Evolutionary conservation across 2,329 filamentous ascomycete species (phyloP).

Genomic region (Thermoascus crustaceus): DNA sequence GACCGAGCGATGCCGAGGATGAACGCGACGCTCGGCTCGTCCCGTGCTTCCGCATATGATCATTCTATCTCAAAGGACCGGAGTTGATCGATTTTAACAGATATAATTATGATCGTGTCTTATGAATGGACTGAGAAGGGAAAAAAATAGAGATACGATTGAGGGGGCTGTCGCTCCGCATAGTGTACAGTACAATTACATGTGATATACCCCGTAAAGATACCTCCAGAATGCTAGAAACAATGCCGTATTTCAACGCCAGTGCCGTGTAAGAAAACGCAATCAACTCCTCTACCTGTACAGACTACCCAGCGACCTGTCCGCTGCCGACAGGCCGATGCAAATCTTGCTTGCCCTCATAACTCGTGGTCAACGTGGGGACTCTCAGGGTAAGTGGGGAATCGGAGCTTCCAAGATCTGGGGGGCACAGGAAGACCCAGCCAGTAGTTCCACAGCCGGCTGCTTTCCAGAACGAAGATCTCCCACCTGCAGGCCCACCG

Average conservation of each 20-base stretch:
- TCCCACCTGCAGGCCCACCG: conserved; percentile 40
- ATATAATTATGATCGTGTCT: too few relatives aligned
- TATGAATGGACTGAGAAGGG: neutral
- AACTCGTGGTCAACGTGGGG: conserved; percentile 32
- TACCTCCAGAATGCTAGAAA: too few relatives aligned
- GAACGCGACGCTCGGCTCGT: too few relatives aligned
- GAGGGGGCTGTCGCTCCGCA: neutral
- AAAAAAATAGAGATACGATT: neutral
- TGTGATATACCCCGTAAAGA: too few relatives aligned
- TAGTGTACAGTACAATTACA: neutral
- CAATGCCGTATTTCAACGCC: too few relatives aligned
- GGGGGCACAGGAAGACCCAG: conserved; percentile 53
- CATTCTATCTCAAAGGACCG: too few relatives aligned
- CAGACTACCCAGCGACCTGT: neutral
- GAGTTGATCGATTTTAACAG: too few relatives aligned
- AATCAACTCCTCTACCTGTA: too few relatives aligned
- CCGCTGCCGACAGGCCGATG: neutral
- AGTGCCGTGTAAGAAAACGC: too few relatives aligned
- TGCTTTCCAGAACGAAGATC: conserved; percentile 47
- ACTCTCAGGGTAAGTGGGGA: conserved; percentile 31
- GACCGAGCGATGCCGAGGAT: conserved; percentile 1
- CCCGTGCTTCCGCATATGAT: neutral
- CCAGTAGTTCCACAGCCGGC: conserved; percentile 54
- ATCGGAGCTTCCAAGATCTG: conserved; percentile 47
- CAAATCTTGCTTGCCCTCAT: conserved; percentile 16